These are phyloP conservation scores for Cicer pinnatifidum DNA, from an alignment of 306 rosid species.

Conservation along the genomic window DNA sequence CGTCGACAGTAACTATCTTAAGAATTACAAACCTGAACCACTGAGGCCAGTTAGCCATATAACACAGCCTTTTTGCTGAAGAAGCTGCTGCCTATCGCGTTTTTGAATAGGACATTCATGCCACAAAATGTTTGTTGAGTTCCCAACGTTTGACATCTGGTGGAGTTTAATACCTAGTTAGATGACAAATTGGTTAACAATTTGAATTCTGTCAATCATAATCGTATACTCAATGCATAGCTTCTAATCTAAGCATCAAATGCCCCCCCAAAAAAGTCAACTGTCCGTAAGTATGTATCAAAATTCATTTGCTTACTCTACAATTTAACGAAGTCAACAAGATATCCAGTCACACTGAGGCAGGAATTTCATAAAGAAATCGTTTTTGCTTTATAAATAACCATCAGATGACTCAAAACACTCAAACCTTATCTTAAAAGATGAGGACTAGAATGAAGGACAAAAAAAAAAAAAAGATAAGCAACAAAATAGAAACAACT, in stretches of 20 bases:
- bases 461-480: background rate
- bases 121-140: slow-evolving; percentile 84
- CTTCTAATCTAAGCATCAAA: slow-evolving; percentile 28
- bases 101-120: slow-evolving; percentile 79
- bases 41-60: slow-evolving; percentile 98
- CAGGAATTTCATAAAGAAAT: slow-evolving; percentile 19
- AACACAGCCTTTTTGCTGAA: slow-evolving; percentile 94
- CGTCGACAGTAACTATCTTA: slow-evolving; percentile 1
- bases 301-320: slow-evolving; percentile 33
- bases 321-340: slow-evolving; percentile 16
- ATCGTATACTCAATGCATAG: background rate
- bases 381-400: background rate
- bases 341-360: slow-evolving; percentile 36
- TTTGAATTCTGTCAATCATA: slow-evolving; percentile 46
- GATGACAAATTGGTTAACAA: slow-evolving; percentile 44
- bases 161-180: slow-evolving; percentile 58
- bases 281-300: background rate
- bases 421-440: slow-evolving; percentile 23
- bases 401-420: slow-evolving; percentile 5
- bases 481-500: slow-evolving; percentile 35
- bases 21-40: slow-evolving; percentile 86
- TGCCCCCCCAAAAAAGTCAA: slow-evolving; percentile 14
- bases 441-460: slow-evolving; percentile 22
- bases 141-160: slow-evolving; percentile 65
- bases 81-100: slow-evolving; percentile 74